These are phyloP conservation scores for Myxozyma melibiosi DNA, from an alignment of 805 yeast species.

Conservation along the genomic window DNA sequence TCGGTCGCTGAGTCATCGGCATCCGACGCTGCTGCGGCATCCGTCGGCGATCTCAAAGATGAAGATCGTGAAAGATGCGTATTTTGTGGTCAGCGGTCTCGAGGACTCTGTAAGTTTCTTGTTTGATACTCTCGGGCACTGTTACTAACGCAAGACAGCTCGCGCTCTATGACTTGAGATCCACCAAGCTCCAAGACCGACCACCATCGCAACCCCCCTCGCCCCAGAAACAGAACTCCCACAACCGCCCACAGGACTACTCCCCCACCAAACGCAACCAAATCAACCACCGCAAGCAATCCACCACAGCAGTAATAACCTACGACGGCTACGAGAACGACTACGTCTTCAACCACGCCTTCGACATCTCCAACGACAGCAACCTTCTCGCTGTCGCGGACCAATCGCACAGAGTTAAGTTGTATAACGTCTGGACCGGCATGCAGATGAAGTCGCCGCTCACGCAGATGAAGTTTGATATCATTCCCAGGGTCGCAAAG, in stretches of 20 bases:
- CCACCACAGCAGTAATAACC: slow-evolving; percentile 15
- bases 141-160: slow-evolving; percentile 7
- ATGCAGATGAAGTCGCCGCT: slow-evolving; percentile 18
- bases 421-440: slow-evolving; percentile 27
- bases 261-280: slow-evolving; percentile 7
- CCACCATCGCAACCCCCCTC: background rate
- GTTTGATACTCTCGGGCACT: background rate
- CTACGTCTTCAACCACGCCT: slow-evolving; percentile 27
- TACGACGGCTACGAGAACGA: slow-evolving; percentile 28
- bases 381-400: slow-evolving; percentile 25
- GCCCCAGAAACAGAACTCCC: background rate
- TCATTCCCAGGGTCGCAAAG: slow-evolving; percentile 21
- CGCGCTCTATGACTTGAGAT: slow-evolving; percentile 28
- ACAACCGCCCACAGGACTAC: background rate
- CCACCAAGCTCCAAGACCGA: slow-evolving; percentile 8
- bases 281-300: slow-evolving; percentile 1
- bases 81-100: slow-evolving; percentile 35
- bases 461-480: slow-evolving; percentile 11
- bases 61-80: slow-evolving; percentile 20
- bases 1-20: slow-evolving; percentile 1
- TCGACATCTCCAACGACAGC: slow-evolving; percentile 26
- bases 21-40: slow-evolving; percentile 17
- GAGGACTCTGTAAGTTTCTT: slow-evolving; percentile 27
- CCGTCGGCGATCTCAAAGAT: slow-evolving; percentile 35
- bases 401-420: slow-evolving; percentile 19